Conservation (phyloP, 495 filamentous ascomycete species). For the Pseudomonodictys pantanalensis region DNA sequence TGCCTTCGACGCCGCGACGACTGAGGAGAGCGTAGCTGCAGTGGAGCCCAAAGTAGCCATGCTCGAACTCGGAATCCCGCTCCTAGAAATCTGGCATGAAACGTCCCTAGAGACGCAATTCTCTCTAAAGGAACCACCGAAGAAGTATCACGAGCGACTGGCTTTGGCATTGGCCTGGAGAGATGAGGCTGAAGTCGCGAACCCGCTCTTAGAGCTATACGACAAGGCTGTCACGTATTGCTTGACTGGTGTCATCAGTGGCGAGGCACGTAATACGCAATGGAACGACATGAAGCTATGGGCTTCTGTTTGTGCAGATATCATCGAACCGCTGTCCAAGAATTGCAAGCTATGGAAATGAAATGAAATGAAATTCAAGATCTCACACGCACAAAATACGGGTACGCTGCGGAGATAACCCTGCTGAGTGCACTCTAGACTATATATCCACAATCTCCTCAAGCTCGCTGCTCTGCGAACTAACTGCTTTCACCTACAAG, state of each 20-base stretch:
- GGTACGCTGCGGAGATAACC: too few relatives aligned
- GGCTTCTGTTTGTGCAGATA: neutral
- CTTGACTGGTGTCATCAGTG: neutral
- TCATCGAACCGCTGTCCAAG: neutral
- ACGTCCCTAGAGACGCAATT: neutral
- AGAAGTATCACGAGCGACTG: neutral
- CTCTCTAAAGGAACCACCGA: neutral
- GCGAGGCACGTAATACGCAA: neutral
- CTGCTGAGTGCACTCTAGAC: too few relatives aligned
- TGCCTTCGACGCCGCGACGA: neutral
- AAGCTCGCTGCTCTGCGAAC: too few relatives aligned
- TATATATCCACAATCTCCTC: too few relatives aligned
- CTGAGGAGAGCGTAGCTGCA: neutral
- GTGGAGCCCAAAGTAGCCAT: neutral
- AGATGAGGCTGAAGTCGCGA: neutral
- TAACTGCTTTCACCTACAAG: too few relatives aligned
- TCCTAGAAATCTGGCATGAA: conserved; percentile 1
- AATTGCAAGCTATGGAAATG: conserved; percentile 1
- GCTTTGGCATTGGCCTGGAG: neutral
- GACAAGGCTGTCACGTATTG: neutral
- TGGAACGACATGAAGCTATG: neutral
- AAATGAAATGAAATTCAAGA: too few relatives aligned
- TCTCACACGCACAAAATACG: too few relatives aligned
- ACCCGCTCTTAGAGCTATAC: neutral
- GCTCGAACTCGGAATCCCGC: neutral